Evolutionary conservation across 805 yeast genomes (phyloP), one percentile per base, ranked within the genome.

Genomic region (Candida quercuum): DNA sequence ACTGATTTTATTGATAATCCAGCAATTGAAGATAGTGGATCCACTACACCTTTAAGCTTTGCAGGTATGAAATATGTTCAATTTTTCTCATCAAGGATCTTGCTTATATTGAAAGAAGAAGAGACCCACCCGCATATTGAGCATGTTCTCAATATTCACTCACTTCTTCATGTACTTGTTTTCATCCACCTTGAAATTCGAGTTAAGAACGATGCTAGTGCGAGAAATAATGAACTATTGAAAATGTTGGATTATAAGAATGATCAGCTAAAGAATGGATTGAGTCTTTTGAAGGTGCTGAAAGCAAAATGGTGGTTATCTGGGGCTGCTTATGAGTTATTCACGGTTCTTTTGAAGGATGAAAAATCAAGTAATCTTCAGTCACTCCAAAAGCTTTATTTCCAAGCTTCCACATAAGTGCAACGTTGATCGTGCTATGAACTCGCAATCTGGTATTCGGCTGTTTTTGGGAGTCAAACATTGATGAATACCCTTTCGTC

Each of bases 291-390:
- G 23, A 13, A 23, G 4, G 14, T 12, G 9, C 32, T 28, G 14
- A 33, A 32, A n/a, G 7, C 15, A 6, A 40, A 34, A 24, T 40
- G 36, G 36, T 40, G 43, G 43, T 28, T 37, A 18, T 31, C 43
- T 7, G 43, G 40, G n/a, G 43, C 43, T 24, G 31, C 22, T 17
- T 18, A 17, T 28, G 22, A 28, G n/a, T 23, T 40, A 3, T 34
- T 25, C 24, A n/a, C n/a, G n/a, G n/a, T n/a, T n/a, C n/a, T n/a
- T n/a, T n/a, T n/a, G n/a, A n/a, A n/a, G n/a, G n/a, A n/a, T n/a
- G n/a, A n/a, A n/a, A n/a, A n/a, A n/a, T n/a, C n/a, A n/a, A n/a
- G n/a, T n/a, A n/a, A n/a, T n/a, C n/a, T n/a, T n/a, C n/a, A n/a
- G n/a, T n/a, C n/a, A n/a, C n/a, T n/a, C n/a, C n/a, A n/a, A n/a